Conservation (phyloP, 192 early-diverging fungal species). For the Coemansia aciculifera region DNA sequence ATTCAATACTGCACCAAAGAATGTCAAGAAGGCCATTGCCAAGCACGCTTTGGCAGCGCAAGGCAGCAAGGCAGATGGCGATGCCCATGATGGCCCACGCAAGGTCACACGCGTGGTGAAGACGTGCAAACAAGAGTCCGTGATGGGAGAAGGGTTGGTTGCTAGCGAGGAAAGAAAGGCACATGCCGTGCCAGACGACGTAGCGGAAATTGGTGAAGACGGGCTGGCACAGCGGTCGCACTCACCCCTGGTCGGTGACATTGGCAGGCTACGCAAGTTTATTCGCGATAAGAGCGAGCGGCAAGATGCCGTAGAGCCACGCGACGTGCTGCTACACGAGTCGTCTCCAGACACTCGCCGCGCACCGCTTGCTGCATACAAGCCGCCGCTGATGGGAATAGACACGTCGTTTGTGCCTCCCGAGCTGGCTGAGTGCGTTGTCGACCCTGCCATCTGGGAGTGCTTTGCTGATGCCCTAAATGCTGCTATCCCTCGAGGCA, state of each 20-base stretch:
- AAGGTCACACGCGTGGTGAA: slow-evolving; percentile 18
- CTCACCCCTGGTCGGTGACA: slow-evolving; percentile 13
- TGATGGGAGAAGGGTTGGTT: slow-evolving; percentile 18
- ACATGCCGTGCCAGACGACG: neutral
- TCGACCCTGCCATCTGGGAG: slow-evolving; percentile 10
- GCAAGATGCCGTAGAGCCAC: slow-evolving; percentile 10
- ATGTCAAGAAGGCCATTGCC: slow-evolving; percentile 16
- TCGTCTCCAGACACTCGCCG: neutral
- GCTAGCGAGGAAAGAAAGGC: slow-evolving; percentile 11
- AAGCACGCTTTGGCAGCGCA: neutral
- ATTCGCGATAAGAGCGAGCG: slow-evolving; percentile 9
- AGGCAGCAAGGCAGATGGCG: neutral
- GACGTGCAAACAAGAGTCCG: slow-evolving; percentile 16
- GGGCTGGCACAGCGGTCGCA: neutral
- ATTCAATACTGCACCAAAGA: neutral
- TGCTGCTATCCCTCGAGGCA: slow-evolving; percentile 15
- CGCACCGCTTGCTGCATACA: slow-evolving; percentile 5
- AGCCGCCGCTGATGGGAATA: slow-evolving; percentile 17
- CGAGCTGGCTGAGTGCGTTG: neutral
- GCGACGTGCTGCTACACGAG: slow-evolving; percentile 14
- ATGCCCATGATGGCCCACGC: neutral
- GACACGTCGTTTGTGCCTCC: slow-evolving; percentile 15
- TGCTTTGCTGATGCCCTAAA: slow-evolving; percentile 20
- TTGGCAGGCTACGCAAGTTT: neutral
- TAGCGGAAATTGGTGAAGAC: neutral